Evolutionary conservation across 2,329 filamentous ascomycete species (phyloP).

Genomic region (Dactylonectria macrodidyma): DNA sequence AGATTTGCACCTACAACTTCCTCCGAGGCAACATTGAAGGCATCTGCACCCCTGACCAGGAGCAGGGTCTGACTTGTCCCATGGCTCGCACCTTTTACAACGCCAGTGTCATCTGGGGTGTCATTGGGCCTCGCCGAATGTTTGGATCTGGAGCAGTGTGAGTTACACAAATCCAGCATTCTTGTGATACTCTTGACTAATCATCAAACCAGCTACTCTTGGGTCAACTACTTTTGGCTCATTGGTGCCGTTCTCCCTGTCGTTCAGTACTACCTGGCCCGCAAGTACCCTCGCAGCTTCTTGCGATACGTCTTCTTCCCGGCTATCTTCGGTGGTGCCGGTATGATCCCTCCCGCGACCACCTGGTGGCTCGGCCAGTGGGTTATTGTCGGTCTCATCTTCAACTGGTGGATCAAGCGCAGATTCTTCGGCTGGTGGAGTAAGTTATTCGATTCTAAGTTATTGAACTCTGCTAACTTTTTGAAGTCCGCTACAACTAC

Average conservation of each 20-base stretch:
- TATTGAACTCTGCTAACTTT: not conserved
- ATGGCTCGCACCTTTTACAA: slow-evolving; percentile 74
- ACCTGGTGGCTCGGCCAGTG: slow-evolving; percentile 77
- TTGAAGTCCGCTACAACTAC: slow-evolving; percentile 17
- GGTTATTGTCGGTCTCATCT: slow-evolving; percentile 76
- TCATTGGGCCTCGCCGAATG: slow-evolving; percentile 79
- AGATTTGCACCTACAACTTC: slow-evolving; percentile 57
- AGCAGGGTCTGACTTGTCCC: slow-evolving; percentile 70
- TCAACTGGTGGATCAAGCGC: slow-evolving; percentile 78
- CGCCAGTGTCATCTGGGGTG: slow-evolving; percentile 79
- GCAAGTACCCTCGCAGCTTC: slow-evolving; percentile 71
- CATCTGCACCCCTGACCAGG: slow-evolving; percentile 74
- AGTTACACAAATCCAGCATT: not conserved
- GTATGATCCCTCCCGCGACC: slow-evolving; percentile 74
- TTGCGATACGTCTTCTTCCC: slow-evolving; percentile 78
- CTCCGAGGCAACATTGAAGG: slow-evolving; percentile 19
- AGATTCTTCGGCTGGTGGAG: slow-evolving; percentile 81
- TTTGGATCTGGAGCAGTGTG: slow-evolving; percentile 72
- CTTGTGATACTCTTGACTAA: not conserved
- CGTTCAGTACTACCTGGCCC: slow-evolving; percentile 73
- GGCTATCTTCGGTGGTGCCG: slow-evolving; percentile 76
- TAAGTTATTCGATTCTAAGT: slow-evolving; percentile 59
- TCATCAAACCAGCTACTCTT: slow-evolving; percentile 61
- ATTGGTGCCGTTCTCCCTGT: slow-evolving; percentile 76
- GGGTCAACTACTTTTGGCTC: slow-evolving; percentile 80